phyloP scores from a whole-genome alignment of 148 eudicot genomes.

The Rhododendron griersonianum region DNA sequence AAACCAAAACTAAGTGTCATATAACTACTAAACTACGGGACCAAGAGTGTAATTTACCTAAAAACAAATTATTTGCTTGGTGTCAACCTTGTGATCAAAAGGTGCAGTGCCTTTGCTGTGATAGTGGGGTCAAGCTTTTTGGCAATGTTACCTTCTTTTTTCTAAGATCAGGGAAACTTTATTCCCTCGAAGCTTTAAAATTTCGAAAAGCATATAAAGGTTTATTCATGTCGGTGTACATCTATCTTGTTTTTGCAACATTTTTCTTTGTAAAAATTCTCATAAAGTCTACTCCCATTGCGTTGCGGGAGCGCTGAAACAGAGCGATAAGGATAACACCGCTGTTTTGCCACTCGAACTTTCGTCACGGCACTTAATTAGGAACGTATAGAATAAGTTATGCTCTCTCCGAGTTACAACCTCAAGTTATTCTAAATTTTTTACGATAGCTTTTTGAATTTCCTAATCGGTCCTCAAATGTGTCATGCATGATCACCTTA shows the following conservation, averaged over 20 bases:
- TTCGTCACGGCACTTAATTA: background rate
- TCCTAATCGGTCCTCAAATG: background rate
- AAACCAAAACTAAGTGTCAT: background rate
- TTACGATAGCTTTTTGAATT: background rate
- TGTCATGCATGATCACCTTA: background rate
- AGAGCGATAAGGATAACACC: no score
- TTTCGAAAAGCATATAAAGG: background rate
- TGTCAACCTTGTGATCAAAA: constrained; percentile 1
- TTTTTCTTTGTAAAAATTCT: no score
- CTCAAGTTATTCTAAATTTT: background rate
- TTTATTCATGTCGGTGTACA: background rate
- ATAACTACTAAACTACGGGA: background rate
- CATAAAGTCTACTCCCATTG: no score
- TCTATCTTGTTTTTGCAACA: background rate
- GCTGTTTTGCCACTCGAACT: background rate
- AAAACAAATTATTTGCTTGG: background rate
- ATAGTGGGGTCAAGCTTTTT: constrained; percentile 4
- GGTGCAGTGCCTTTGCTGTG: background rate
- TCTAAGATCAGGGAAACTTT: background rate
- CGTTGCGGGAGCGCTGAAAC: no score
- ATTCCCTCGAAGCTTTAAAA: background rate
- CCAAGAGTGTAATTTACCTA: background rate
- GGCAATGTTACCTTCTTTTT: background rate
- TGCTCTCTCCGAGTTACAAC: background rate
- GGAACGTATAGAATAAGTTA: background rate